Conservation (phyloP, 108 stramenopile genomes). For the Cylindrotheca fusiformis region DNA sequence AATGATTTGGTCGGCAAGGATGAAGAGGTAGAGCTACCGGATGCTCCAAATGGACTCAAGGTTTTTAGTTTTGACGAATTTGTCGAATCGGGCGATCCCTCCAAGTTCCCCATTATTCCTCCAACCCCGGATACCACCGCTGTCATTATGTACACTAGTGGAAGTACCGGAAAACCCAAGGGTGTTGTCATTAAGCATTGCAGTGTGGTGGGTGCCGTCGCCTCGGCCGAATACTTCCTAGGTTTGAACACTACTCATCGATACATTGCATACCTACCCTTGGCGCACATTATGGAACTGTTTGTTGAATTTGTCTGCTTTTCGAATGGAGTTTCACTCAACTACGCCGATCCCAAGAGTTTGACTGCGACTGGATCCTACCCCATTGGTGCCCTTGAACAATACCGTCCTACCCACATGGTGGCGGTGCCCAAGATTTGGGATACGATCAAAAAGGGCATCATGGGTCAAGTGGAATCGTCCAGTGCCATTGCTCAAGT, state of each 20-base stretch:
- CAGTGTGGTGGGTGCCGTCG: conserved; percentile 70
- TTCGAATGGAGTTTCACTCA: conserved; percentile 49
- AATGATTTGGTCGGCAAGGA: no score
- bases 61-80: conserved; percentile 68
- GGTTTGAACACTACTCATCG: background rate
- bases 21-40: background rate
- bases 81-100: no score
- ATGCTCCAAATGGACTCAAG: conserved; percentile 24
- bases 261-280: conserved; percentile 10
- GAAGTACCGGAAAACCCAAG: conserved; percentile 95
- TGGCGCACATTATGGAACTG: conserved; percentile 11
- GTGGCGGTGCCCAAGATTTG: conserved; percentile 43
- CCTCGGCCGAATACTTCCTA: background rate
- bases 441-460: conserved; percentile 17
- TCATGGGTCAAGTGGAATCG: conserved; percentile 8
- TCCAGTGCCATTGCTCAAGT: background rate
- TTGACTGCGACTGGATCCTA: conserved; percentile 68
- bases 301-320: conserved; percentile 45
- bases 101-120: conserved; percentile 50
- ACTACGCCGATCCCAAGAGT: conserved; percentile 78
- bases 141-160: no score
- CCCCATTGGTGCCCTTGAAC: conserved; percentile 76
- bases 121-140: no score
- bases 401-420: conserved; percentile 71
- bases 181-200: conserved; percentile 88